A percentile compares a stretch with the other conserved stretches of the same genome.
Conservation (phyloP, 2,329 filamentous ascomycete genomes). For the Colletotrichum orchidophilum region DNA sequence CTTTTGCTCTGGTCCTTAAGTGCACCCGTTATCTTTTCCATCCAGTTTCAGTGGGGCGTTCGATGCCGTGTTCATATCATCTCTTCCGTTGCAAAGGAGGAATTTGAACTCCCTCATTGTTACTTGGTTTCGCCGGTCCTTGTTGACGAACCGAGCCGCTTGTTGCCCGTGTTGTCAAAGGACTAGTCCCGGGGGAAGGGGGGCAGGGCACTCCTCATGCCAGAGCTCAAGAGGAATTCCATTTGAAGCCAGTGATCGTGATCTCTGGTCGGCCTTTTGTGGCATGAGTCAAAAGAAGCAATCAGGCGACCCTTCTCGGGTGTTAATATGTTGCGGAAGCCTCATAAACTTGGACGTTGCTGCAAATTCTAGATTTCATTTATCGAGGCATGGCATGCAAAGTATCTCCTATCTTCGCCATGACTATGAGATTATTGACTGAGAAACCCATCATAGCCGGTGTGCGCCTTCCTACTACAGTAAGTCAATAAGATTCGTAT, state of each 20-base stretch:
- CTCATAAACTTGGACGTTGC: too few relatives aligned
- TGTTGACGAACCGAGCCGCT: neutral
- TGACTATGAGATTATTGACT: neutral
- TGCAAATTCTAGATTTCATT: too few relatives aligned
- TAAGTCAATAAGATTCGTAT: neutral
- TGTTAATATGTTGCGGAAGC: too few relatives aligned
- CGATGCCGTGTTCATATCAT: neutral
- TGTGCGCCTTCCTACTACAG: neutral
- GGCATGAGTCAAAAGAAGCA: too few relatives aligned
- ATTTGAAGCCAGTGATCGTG: too few relatives aligned
- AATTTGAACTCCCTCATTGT: neutral
- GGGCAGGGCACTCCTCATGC: too few relatives aligned
- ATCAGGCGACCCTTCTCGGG: too few relatives aligned
- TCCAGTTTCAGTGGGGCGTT: neutral
- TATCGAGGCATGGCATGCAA: too few relatives aligned
- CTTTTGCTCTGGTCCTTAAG: neutral
- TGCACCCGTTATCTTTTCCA: neutral
- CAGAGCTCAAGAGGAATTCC: too few relatives aligned
- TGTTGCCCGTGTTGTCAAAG: neutral
- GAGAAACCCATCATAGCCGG: neutral
- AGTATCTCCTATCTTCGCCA: neutral
- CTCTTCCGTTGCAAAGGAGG: neutral
- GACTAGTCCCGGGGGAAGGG: neutral
- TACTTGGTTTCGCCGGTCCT: neutral
- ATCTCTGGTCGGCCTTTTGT: too few relatives aligned